Conservation (phyloP, 495 filamentous ascomycete genomes). For the Aspergillus mulundensis region DNA sequence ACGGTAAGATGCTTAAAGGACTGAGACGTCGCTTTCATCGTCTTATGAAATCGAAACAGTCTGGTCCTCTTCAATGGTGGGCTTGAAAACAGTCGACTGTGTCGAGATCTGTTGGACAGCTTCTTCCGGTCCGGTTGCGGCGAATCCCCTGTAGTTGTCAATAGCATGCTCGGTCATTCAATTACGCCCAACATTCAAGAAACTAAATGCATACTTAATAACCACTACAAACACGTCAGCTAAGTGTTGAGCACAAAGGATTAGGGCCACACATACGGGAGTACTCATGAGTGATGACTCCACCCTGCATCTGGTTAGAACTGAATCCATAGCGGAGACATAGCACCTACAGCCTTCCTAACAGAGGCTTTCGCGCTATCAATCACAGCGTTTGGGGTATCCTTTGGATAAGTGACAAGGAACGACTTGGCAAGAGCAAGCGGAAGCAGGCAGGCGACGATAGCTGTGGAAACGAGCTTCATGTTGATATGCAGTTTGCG, state of each 20-base stretch:
- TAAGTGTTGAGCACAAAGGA: background rate
- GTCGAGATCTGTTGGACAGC: slow-evolving; percentile 66
- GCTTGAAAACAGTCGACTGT: slow-evolving; percentile 58
- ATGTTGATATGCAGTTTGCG: slow-evolving; percentile 38
- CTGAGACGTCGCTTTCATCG: background rate
- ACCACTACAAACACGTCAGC: slow-evolving; percentile 34
- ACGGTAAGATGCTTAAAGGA: background rate
- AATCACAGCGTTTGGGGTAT: slow-evolving; percentile 67
- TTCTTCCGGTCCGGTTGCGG: slow-evolving; percentile 64
- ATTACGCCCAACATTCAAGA: background rate
- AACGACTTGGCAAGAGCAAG: slow-evolving; percentile 63
- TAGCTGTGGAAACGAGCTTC: slow-evolving; percentile 46
- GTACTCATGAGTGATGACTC: slow-evolving; percentile 51
- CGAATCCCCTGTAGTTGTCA: slow-evolving; percentile 61
- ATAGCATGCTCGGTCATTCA: background rate
- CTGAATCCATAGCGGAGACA: background rate
- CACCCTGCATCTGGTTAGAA: slow-evolving; percentile 23
- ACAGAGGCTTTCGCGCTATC: slow-evolving; percentile 68
- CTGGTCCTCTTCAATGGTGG: slow-evolving; percentile 73
- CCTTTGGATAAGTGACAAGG: slow-evolving; percentile 70
- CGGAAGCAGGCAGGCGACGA: slow-evolving; percentile 53
- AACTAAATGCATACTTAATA: slow-evolving; percentile 40
- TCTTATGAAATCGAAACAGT: slow-evolving; percentile 42
- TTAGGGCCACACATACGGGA: slow-evolving; percentile 32
- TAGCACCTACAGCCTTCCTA: slow-evolving; percentile 54